Evolutionary conservation across 495 filamentous ascomycete species (phyloP).

Genomic region (Coniosporium apollinis): DNA sequence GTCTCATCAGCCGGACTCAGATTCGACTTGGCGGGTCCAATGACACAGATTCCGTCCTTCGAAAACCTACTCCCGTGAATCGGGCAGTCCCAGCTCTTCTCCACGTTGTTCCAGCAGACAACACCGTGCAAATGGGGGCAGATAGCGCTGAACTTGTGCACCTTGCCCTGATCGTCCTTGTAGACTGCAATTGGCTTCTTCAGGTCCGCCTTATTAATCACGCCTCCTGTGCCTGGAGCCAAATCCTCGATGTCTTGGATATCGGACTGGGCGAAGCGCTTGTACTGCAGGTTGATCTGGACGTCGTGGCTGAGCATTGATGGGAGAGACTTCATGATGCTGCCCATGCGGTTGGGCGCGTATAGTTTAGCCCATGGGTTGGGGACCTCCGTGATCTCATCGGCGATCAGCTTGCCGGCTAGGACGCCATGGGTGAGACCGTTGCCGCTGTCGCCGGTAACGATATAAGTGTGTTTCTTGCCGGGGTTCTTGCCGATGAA

Average conservation of each 20-base stretch:
- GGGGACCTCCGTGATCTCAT: conserved; percentile 31
- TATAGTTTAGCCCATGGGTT: conserved; percentile 36
- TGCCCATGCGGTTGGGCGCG: conserved; percentile 28
- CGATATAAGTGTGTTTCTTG: conserved; percentile 31
- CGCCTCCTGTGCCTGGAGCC: conserved; percentile 29
- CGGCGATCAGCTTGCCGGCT: conserved; percentile 34
- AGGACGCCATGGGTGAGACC: conserved; percentile 40
- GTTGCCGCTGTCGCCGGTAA: conserved; percentile 43
- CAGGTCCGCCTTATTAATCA: conserved; percentile 27
- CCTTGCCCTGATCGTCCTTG: conserved; percentile 36
- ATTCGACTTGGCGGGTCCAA: conserved; percentile 31
- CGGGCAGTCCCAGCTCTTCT: conserved; percentile 37
- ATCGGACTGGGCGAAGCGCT: conserved; percentile 35
- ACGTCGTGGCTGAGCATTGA: conserved; percentile 29
- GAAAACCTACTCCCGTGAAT: conserved; percentile 40
- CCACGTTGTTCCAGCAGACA: conserved; percentile 36
- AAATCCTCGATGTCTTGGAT: conserved; percentile 42
- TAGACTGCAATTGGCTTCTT: conserved; percentile 35
- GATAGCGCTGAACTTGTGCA: conserved; percentile 32
- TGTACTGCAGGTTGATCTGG: conserved; percentile 40
- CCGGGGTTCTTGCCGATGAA: conserved; percentile 41
- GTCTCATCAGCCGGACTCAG: conserved; percentile 13
- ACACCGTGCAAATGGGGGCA: conserved; percentile 42
- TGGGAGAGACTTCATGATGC: conserved; percentile 22
- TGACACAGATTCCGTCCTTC: conserved; percentile 32